Base-by-base conservation (phyloP, 1,139 yeast species). In the Debaryomycetaceae sp. region DNA sequence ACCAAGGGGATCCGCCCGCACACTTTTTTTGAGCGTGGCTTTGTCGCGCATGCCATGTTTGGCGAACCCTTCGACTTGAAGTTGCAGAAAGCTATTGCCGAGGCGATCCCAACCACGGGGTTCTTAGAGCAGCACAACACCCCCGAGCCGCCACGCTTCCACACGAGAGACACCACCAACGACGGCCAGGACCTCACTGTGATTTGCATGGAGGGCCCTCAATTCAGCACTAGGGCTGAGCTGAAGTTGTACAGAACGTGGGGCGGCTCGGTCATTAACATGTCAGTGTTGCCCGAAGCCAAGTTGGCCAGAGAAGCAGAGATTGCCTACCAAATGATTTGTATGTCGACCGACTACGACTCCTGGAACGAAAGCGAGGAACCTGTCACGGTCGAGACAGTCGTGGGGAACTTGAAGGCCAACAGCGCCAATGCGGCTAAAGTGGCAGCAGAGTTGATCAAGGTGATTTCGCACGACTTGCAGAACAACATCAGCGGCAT, bases 191-290 rank as follows among this genome's bases (percentile, higher is more conserved):
- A 30, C 32, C 64, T 84, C 40, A 83, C 94, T 2, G 76, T 93
- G 28, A 72, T 93, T 39, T 91, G 98, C 61, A 91, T 91, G 98
- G 99, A 91, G 60, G 99, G 99, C 24, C 99, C 99, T 3, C 96
- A 93, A 36, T 91, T 91, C 60, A 82, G 95, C 29, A 91, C 98
- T 11, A 75, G 98, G 42, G 97, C 98, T n/a, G 99, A 91, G 62
- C 85, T 96, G 13, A 75, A 73, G 54, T 60, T 91, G 56, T 93
- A 91, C 65, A 74, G 88, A 51, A 61, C 82, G 24, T 83, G 94
- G 82, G 96, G 96, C 36, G 98, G 96, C 8, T 75, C 86, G 23
- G 94, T 91, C 32, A 91, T 93, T 57, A 91, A 91, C 64, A 91
- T 91, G 98, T 82, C 95, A 33, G 93, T 86, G 35, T 61, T 91